Conservation (phyloP, 805 yeast species). For the Teunomyces barrocoloradensis region DNA sequence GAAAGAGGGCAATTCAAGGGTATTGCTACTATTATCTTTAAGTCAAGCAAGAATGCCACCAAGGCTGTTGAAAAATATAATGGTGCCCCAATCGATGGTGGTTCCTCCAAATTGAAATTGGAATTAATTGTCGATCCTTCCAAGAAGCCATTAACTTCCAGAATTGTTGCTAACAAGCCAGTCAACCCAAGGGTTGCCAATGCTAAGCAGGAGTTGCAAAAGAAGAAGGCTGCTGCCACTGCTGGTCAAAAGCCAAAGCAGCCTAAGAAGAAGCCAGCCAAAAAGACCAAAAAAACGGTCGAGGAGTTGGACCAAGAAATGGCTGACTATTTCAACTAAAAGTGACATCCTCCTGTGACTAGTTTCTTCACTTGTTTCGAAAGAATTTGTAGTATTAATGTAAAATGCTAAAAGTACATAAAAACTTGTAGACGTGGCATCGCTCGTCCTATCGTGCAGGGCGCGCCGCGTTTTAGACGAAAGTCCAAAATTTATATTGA, state of each 20-base stretch:
- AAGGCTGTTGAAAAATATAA: constrained; percentile 81
- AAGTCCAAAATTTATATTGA: neutral
- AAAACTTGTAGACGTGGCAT: constrained; percentile 2
- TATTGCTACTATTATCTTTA: constrained; percentile 83
- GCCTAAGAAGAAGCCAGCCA: constrained; percentile 39
- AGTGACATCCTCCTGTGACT: too few species aligned
- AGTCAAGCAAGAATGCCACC: constrained; percentile 63
- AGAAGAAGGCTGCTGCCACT: constrained; percentile 28
- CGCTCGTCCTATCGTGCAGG: neutral
- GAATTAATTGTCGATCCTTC: constrained; percentile 87
- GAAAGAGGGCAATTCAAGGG: constrained; percentile 90
- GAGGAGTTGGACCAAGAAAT: constrained; percentile 97
- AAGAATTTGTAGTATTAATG: neutral
- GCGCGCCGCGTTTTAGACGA: constrained; percentile 1
- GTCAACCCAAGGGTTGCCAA: constrained; percentile 17
- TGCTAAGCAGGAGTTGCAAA: constrained; percentile 26
- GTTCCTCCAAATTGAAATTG: constrained; percentile 68
- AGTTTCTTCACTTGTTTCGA: neutral
- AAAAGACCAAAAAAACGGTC: constrained; percentile 60
- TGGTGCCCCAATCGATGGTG: constrained; percentile 92
- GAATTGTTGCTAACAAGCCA: constrained; percentile 58
- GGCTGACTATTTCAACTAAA: constrained; percentile 75
- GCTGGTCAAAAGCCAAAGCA: constrained; percentile 13
- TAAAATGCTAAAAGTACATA: neutral
- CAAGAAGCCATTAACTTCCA: constrained; percentile 67